phyloP scores from a whole-genome alignment of 306 rosid genomes.

The Dalbergia cochinchinensis region DNA sequence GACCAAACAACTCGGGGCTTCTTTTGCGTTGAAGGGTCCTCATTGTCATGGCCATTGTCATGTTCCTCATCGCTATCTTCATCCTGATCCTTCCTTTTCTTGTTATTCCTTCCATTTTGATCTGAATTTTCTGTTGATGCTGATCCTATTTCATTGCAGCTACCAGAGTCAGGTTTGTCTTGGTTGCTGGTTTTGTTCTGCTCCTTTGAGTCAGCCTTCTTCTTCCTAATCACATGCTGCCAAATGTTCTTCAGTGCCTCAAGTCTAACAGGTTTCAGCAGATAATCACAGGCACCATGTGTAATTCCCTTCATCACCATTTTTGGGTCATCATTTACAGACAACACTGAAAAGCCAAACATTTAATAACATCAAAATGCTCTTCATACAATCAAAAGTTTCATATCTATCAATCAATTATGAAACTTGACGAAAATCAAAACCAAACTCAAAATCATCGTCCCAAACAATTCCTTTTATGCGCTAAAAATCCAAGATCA shows the following conservation, averaged over 20 bases:
- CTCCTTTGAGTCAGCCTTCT: conserved; percentile 64
- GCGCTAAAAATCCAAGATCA: conserved; percentile 10
- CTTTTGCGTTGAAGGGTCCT: conserved; percentile 72
- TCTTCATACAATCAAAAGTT: conserved; percentile 11
- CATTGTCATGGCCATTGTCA: conserved; percentile 61
- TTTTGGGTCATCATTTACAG: conserved; percentile 77
- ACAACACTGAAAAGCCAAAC: conserved; percentile 73
- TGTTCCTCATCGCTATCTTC: conserved; percentile 66
- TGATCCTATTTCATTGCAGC: conserved; percentile 49
- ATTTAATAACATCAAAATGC: conserved; percentile 7
- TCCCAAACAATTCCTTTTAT: conserved; percentile 17
- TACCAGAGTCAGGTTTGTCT: conserved; percentile 46
- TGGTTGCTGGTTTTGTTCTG: conserved; percentile 48
- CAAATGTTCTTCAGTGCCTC: conserved; percentile 91
- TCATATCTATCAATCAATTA: neutral
- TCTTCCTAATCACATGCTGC: conserved; percentile 93
- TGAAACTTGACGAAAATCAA: neutral
- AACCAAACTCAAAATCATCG: neutral
- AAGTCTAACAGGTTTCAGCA: conserved; percentile 87
- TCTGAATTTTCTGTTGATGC: conserved; percentile 56
- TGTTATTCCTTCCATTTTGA: conserved; percentile 65
- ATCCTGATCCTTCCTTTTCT: conserved; percentile 78
- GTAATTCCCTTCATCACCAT: conserved; percentile 92
- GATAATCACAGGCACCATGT: conserved; percentile 96
- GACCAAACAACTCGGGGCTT: conserved; percentile 97